Conservation (phyloP, 495 filamentous ascomycete genomes). For the Aspergillus funiculosus region DNA sequence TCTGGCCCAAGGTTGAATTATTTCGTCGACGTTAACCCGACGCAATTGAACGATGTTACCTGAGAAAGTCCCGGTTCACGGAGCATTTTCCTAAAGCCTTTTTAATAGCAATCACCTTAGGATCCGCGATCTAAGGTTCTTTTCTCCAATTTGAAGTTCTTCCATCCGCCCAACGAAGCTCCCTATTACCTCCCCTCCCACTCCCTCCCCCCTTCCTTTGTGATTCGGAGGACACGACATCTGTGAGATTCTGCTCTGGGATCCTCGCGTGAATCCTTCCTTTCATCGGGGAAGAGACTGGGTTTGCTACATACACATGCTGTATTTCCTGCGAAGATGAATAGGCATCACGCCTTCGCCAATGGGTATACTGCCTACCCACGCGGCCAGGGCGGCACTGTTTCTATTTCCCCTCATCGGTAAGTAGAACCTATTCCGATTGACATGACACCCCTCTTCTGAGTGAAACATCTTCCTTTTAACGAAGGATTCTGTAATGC, state of each 20-base stretch:
- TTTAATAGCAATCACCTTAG: background rate
- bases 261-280: conserved; percentile 2
- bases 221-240: background rate
- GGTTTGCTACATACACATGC: conserved; percentile 22
- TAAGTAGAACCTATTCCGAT: conserved; percentile 31
- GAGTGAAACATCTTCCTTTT: too few relatives aligned
- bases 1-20: conserved; percentile 1
- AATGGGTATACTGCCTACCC: conserved; percentile 72
- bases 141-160: background rate
- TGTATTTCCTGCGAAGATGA: conserved; percentile 37
- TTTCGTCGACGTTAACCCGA: conserved; percentile 3
- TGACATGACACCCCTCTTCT: too few relatives aligned
- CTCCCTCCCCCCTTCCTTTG: conserved; percentile 2
- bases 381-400: conserved; percentile 54
- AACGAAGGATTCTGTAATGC: too few relatives aligned
- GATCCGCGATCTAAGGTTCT: background rate
- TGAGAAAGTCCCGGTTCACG: conserved; percentile 7
- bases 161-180: background rate
- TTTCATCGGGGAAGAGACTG: conserved; percentile 9
- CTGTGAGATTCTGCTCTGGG: conserved; percentile 6
- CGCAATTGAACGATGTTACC: conserved; percentile 6
- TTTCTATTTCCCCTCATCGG: conserved; percentile 88
- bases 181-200: background rate
- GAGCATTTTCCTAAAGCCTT: too few relatives aligned
- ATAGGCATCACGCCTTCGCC: conserved; percentile 60